These are phyloP conservation scores for Phytophthora kernoviae DNA, from an alignment of 352 stramenopile species.

Conservation along the genomic window DNA sequence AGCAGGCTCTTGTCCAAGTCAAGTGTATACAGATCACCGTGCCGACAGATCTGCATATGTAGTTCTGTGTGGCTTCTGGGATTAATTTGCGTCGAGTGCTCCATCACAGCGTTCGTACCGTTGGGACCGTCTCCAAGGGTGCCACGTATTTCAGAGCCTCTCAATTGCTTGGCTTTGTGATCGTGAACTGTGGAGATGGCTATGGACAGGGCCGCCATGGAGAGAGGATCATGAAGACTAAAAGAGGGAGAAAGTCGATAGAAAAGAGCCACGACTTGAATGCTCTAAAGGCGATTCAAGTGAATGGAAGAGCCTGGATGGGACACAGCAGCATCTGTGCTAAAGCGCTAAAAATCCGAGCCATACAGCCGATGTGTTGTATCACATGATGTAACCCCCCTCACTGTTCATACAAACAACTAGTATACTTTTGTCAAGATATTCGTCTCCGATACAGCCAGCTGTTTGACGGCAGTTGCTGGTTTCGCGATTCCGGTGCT, in stretches of 20 bases:
- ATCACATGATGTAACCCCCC: too few species aligned
- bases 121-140: neutral
- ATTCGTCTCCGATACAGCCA: neutral
- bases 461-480: slow-evolving; percentile 3
- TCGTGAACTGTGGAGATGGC: neutral
- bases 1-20: too few species aligned
- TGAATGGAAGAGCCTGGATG: too few species aligned
- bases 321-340: too few species aligned
- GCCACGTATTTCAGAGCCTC: neutral
- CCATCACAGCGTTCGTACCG: neutral
- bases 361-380: too few species aligned
- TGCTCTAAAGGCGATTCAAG: too few species aligned
- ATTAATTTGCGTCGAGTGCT: neutral
- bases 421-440: neutral
- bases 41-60: neutral
- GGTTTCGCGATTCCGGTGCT: neutral
- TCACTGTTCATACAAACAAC: too few species aligned
- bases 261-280: neutral
- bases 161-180: neutral
- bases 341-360: too few species aligned
- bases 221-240: neutral
- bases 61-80: neutral
- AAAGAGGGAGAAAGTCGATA: neutral
- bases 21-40: too few species aligned
- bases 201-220: neutral